These are phyloP conservation scores for Lagerstroemia speciosa DNA, from an alignment of 345 rosid species.

Conservation along the genomic window DNA sequence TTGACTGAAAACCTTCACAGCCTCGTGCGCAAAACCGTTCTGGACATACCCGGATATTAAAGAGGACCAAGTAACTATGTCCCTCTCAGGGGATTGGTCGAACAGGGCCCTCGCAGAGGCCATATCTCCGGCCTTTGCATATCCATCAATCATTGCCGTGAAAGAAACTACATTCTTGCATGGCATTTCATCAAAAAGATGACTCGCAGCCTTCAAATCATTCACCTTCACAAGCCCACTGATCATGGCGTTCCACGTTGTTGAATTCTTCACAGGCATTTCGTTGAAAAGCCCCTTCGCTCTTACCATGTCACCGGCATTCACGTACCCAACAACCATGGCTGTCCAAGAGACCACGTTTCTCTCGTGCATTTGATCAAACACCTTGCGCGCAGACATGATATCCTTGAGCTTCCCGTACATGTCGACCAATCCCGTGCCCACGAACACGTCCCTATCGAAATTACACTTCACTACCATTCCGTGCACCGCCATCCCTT, in stretches of 20 bases:
- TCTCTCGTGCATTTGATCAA: slow-evolving; percentile 45
- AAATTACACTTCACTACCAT: slow-evolving; percentile 33
- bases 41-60: slow-evolving; percentile 58
- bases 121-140: slow-evolving; percentile 38
- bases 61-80: slow-evolving; percentile 50
- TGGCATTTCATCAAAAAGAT: slow-evolving; percentile 34
- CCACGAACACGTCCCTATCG: slow-evolving; percentile 38
- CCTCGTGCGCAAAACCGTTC: slow-evolving; percentile 50
- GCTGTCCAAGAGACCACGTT: slow-evolving; percentile 76
- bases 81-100: slow-evolving; percentile 34
- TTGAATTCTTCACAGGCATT: slow-evolving; percentile 50
- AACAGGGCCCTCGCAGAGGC: slow-evolving; percentile 40
- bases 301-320: slow-evolving; percentile 35
- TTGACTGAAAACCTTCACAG: slow-evolving; percentile 27
- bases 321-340: slow-evolving; percentile 45
- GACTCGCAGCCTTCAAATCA: slow-evolving; percentile 33
- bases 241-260: slow-evolving; percentile 62
- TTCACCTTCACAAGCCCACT: slow-evolving; percentile 40
- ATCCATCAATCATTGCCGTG: slow-evolving; percentile 42
- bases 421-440: slow-evolving; percentile 52
- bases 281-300: slow-evolving; percentile 38
- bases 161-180: slow-evolving; percentile 24
- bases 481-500: slow-evolving; percentile 50
- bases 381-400: slow-evolving; percentile 44
- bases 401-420: slow-evolving; percentile 54